Base-by-base conservation (phyloP, 2,329 filamentous ascomycete genomes). In the Penicillium brevicompactum region DNA sequence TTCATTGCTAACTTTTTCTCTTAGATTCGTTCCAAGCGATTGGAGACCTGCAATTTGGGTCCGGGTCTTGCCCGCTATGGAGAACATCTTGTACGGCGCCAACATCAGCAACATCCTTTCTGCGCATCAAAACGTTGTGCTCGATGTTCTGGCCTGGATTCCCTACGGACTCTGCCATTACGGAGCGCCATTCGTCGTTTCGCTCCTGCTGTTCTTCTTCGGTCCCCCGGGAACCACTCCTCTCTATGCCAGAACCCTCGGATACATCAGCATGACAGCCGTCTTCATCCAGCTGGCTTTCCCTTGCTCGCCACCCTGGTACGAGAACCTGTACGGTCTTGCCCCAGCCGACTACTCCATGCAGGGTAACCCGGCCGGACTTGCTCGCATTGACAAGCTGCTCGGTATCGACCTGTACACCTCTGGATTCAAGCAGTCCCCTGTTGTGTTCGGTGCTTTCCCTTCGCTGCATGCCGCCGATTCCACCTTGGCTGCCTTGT, bases 81-180 rank as follows among this genome's bases (percentile, higher is more conserved):
- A 97, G 77, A 97, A 97, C 74, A 94, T 97, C 59, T 83, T 97
- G 32, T 97, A 97, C 71, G 93, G 93, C 65, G 92, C 92, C 60
- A 97, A 97, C 76, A 82, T 97, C 55, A 96, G 91, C 78, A 97
- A 96, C 74, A 95, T 97, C 68, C 84, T 97, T 51, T 96, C 92
- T 13, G 91, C 91, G 44, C 91, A 96, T 77, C 90, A 93, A 67
- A 87, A 90, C 74, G 84, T 89, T 6, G 80, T 91, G 46, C 85
- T 97, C 53, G 92, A 97, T 70, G 80, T 97, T 52, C 79, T 97
- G 52, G 93, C 93, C 14, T 97, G 92, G 92, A 77, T 97, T 21
- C 92, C 93, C 2, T 97, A 97, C 70, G 93, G 93, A 53, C 81
- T 97, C 54, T 87, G 90, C 56, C 93, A 97, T 76, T 97, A 95